These are phyloP conservation scores for Penicillium herquei DNA, from an alignment of 495 filamentous ascomycete species.

Conservation along the genomic window DNA sequence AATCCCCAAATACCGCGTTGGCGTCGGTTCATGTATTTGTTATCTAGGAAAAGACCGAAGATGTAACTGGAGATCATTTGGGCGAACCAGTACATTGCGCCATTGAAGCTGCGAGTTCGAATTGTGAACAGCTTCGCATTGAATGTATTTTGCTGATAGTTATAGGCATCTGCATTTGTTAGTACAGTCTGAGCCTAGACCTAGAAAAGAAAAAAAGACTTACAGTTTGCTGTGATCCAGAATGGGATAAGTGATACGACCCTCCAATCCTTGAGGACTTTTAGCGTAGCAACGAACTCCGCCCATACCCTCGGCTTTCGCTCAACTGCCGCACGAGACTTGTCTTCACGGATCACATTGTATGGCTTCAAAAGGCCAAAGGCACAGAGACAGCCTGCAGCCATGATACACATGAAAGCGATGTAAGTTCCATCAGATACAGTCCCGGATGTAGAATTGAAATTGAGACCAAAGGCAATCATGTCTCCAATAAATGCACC, in stretches of 20 bases:
- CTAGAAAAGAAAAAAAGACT: neutral
- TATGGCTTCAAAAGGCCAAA: constrained; percentile 3
- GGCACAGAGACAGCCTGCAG: neutral
- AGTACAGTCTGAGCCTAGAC: neutral
- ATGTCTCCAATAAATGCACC: neutral
- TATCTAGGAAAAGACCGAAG: constrained; percentile 7
- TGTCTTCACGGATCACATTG: constrained; percentile 6
- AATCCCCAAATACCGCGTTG: constrained; percentile 5
- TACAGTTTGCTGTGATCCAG: constrained; percentile 8
- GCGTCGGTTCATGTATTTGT: constrained; percentile 5
- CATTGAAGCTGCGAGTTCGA: constrained; percentile 2
- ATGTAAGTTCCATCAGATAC: constrained; percentile 5
- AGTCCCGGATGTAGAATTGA: neutral
- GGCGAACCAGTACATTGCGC: constrained; percentile 5
- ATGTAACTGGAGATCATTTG: constrained; percentile 7
- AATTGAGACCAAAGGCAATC: constrained; percentile 5
- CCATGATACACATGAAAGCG: constrained; percentile 9
- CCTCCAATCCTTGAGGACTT: constrained; percentile 3
- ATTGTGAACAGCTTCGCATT: constrained; percentile 3
- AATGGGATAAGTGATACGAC: constrained; percentile 5
- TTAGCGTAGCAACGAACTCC: neutral
- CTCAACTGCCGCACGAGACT: neutral
- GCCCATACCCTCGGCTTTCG: neutral
- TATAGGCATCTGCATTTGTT: neutral
- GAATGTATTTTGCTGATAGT: constrained; percentile 6